phyloP scores from a whole-genome alignment of 352 stramenopile genomes.

The Sclerospora graminicola region DNA sequence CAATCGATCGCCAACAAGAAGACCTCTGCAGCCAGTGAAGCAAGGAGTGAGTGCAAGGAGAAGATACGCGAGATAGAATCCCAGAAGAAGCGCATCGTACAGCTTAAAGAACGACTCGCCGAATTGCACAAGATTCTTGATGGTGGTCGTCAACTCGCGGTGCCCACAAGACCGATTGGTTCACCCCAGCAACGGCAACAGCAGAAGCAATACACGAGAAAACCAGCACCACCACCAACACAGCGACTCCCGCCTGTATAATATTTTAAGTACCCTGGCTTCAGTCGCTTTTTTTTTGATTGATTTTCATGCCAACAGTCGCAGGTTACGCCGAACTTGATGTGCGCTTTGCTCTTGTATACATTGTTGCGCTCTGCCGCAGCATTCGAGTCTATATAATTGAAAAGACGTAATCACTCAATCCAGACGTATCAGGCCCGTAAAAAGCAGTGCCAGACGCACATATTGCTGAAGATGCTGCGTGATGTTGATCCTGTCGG shows the following conservation, averaged over 20 bases:
- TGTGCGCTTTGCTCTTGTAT: conserved; percentile 59
- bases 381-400: conserved; percentile 56
- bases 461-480: conserved; percentile 76
- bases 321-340: conserved; percentile 5
- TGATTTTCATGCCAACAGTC: too few relatives aligned
- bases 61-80: conserved; percentile 46
- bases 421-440: background rate
- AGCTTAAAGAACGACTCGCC: conserved; percentile 54
- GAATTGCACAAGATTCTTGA: conserved; percentile 56
- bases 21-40: background rate
- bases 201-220: conserved; percentile 19
- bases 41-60: conserved; percentile 14
- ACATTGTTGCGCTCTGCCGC: conserved; percentile 74
- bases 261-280: too few relatives aligned
- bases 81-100: conserved; percentile 59
- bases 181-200: conserved; percentile 21
- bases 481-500: conserved; percentile 75
- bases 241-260: conserved; percentile 63
- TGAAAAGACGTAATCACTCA: background rate
- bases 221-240: conserved; percentile 21
- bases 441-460: conserved; percentile 1
- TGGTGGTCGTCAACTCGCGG: conserved; percentile 46
- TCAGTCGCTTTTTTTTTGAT: too few relatives aligned
- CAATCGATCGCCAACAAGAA: conserved; percentile 10
- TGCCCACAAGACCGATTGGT: conserved; percentile 23